Evolutionary conservation across 352 stramenopile genomes (phyloP).

Genomic region (Globisporangium mamillatum): DNA sequence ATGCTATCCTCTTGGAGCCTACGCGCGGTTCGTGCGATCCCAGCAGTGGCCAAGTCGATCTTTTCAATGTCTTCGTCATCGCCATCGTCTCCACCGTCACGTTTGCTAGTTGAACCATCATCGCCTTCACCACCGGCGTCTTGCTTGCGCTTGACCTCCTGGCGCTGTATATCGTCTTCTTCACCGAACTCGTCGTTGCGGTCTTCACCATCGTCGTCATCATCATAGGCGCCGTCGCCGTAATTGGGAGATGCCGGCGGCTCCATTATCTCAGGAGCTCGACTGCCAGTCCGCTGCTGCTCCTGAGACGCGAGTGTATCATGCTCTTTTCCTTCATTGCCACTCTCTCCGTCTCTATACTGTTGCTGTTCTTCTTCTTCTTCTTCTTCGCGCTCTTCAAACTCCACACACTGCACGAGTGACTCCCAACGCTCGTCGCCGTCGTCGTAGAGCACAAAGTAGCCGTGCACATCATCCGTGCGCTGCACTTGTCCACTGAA

Average conservation of each 20-base stretch:
- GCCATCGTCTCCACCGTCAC: slow-evolving; percentile 4
- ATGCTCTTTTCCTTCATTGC: not conserved
- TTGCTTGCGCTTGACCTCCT: not conserved
- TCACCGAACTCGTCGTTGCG: slow-evolving; percentile 8
- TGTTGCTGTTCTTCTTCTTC: not conserved
- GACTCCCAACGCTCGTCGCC: slow-evolving; percentile 78
- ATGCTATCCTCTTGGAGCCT: not conserved
- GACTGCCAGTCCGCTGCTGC: not conserved
- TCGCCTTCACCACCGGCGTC: not conserved
- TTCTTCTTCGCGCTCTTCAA: slow-evolving; percentile 22
- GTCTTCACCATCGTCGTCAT: slow-evolving; percentile 14
- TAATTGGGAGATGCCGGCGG: slow-evolving; percentile 35
- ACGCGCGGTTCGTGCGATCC: not conserved
- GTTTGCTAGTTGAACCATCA: not conserved
- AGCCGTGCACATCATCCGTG: slow-evolving; percentile 38
- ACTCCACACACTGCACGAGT: slow-evolving; percentile 28
- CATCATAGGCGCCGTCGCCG: slow-evolving; percentile 22
- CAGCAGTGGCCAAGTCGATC: not conserved
- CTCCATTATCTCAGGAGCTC: slow-evolving; percentile 33
- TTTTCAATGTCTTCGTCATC: slow-evolving; percentile 4
- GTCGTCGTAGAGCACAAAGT: slow-evolving; percentile 78
- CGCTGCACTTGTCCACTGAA: slow-evolving; percentile 55
- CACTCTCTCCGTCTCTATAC: not conserved
- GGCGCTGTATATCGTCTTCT: slow-evolving; percentile 1
- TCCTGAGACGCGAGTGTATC: not conserved